Percentiles rank a stretch among this genome's conserved stretches.
phyloP scores from a whole-genome alignment of 2,329 filamentous ascomycete genomes.

The Orbilia javanica region DNA sequence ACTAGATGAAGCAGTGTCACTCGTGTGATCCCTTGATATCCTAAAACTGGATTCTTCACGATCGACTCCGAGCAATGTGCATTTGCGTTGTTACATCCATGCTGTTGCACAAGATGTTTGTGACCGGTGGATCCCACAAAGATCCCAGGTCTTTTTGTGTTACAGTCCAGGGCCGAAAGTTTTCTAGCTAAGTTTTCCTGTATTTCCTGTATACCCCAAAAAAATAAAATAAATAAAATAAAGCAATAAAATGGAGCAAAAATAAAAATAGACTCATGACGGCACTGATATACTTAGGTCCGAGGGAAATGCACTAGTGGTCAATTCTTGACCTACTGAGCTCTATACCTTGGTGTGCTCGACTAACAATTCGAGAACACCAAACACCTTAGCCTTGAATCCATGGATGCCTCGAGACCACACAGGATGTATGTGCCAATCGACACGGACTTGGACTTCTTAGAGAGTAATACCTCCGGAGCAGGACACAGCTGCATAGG shows the following conservation, averaged over 20 bases:
- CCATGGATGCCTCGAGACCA: background rate
- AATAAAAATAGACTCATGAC: too few species aligned
- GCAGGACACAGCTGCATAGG: background rate
- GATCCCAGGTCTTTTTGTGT: conserved; percentile 18
- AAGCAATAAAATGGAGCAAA: too few species aligned
- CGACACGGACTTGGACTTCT: background rate
- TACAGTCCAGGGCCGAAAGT: background rate
- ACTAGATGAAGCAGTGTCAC: background rate
- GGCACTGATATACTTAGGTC: too few species aligned
- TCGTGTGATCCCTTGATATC: conserved; percentile 15
- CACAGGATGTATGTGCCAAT: background rate
- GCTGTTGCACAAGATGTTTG: conserved; percentile 19
- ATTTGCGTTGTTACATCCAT: conserved; percentile 36
- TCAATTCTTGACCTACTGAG: background rate
- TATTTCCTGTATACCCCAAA: too few species aligned
- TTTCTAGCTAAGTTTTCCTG: background rate
- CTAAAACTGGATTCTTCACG: background rate
- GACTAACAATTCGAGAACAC: background rate
- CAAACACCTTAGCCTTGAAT: background rate
- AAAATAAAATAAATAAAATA: too few species aligned
- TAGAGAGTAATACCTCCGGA: conserved; percentile 6
- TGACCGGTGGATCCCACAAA: background rate
- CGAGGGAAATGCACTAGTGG: background rate
- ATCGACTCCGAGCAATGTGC: conserved; percentile 33
- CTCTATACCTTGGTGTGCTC: background rate